A percentile compares a stretch with the other conserved stretches of the same genome.
Evolutionary conservation across 768 basidiomycete genomes (phyloP).

Genomic region (Suillus weaverae): DNA sequence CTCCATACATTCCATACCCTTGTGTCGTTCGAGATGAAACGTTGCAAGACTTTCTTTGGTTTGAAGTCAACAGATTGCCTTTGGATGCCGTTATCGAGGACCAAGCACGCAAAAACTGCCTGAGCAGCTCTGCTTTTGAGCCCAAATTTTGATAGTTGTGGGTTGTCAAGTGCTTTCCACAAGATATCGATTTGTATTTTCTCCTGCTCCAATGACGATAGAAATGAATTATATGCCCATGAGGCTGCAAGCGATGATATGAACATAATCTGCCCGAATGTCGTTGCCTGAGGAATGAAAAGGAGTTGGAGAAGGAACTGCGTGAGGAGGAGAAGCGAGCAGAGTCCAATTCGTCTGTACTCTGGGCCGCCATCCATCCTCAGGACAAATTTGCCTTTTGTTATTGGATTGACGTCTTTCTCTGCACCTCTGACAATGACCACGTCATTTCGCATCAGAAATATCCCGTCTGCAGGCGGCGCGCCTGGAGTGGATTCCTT

Average conservation of each 20-base stretch:
- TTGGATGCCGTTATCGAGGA: conserved; percentile 15
- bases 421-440: conserved; percentile 35
- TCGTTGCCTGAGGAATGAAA: conserved; percentile 34
- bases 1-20: conserved; percentile 29
- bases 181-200: conserved; percentile 25
- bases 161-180: conserved; percentile 16
- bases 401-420: conserved; percentile 31
- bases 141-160: conserved; percentile 19
- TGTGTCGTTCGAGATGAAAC: conserved; percentile 30
- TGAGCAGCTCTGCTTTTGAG: conserved; percentile 11
- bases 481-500: conserved; percentile 21
- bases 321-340: conserved; percentile 31
- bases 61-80: conserved; percentile 7
- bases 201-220: conserved; percentile 39
- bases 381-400: conserved; percentile 32
- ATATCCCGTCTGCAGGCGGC: conserved; percentile 33
- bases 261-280: conserved; percentile 39
- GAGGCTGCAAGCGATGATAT: conserved; percentile 31
- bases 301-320: conserved; percentile 37
- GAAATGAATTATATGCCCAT: conserved; percentile 36
- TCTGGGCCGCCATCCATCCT: conserved; percentile 18
- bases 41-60: conserved; percentile 8
- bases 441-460: conserved; percentile 24
- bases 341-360: conserved; percentile 25
- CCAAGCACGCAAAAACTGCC: conserved; percentile 26